A percentile compares a stretch with the other conserved stretches of the same genome.
These are phyloP conservation scores for Aureobasidium sp. DNA, from an alignment of 2,329 filamentous ascomycete species.

Conservation along the genomic window DNA sequence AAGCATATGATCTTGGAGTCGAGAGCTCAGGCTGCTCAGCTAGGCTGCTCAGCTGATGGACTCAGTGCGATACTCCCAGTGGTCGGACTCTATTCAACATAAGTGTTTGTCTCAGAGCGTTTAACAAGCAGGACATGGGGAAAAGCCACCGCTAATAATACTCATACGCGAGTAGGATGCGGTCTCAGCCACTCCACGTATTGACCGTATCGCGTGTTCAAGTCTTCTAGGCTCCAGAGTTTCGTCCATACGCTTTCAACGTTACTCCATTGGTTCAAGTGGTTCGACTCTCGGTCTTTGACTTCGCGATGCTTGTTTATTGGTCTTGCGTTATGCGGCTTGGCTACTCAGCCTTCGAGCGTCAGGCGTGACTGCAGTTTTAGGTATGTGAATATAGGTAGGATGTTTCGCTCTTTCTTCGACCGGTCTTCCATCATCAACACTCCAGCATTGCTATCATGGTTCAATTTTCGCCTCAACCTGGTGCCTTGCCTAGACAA, in stretches of 20 bases:
- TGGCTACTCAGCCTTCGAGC: background rate
- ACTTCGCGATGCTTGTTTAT: background rate
- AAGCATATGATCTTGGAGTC: no score
- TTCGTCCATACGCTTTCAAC: background rate
- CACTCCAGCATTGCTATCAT: background rate
- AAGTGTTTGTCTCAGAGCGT: background rate
- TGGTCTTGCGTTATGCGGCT: background rate
- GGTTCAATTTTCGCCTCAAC: background rate
- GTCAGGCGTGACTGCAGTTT: background rate
- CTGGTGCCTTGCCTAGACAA: background rate
- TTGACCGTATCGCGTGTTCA: background rate
- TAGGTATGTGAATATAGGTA: background rate
- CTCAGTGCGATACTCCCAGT: background rate
- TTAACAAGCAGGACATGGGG: background rate
- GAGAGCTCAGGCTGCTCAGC: no score
- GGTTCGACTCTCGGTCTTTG: background rate
- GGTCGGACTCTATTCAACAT: background rate
- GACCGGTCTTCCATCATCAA: background rate
- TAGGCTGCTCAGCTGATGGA: background rate
- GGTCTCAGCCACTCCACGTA: background rate
- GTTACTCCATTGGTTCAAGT: background rate
- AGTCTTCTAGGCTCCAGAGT: background rate
- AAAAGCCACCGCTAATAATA: background rate
- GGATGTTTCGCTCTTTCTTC: background rate
- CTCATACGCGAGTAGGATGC: no score